A percentile compares a stretch with the other conserved stretches of the same genome.
Evolutionary conservation across 2,329 filamentous ascomycete species (phyloP).

Genomic region (Zasmidium citrigriseum): DNA sequence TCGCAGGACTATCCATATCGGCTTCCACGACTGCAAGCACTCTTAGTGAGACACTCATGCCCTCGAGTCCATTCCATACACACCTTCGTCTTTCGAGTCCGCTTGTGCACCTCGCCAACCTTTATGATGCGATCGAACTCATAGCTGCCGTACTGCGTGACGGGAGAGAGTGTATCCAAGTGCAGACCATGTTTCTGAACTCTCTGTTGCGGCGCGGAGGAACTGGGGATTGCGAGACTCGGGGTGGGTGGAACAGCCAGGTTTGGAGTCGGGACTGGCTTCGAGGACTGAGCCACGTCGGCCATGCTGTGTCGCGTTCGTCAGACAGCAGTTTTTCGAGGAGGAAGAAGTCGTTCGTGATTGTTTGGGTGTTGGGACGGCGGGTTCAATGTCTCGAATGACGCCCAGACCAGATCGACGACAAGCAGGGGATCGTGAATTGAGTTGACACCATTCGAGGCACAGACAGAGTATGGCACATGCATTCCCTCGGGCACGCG

Average conservation of each 20-base stretch:
- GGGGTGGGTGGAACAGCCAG: constrained; percentile 1
- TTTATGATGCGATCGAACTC: constrained; percentile 94
- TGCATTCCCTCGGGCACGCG: not conserved
- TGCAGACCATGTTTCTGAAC: constrained; percentile 37
- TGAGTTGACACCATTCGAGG: not conserved
- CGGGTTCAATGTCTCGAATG: not conserved
- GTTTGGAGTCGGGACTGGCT: constrained; percentile 3
- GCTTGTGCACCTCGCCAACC: constrained; percentile 80
- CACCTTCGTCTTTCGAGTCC: constrained; percentile 93
- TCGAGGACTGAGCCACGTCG: constrained; percentile 19
- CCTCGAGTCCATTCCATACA: constrained; percentile 8
- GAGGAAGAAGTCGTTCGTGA: not conserved
- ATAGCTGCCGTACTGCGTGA: constrained; percentile 94
- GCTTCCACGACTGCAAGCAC: constrained; percentile 76
- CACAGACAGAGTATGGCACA: not conserved
- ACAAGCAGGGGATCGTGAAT: not conserved
- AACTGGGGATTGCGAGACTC: constrained; percentile 9
- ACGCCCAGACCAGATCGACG: not conserved
- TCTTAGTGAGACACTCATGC: constrained; percentile 24
- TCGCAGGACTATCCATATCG: constrained; percentile 83
- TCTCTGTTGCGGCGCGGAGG: constrained; percentile 4
- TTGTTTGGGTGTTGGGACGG: not conserved
- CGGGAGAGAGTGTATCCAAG: constrained; percentile 73
- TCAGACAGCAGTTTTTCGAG: not conserved
- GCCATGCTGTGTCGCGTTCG: constrained; percentile 21